These are phyloP conservation scores for Penicillium oxalicum DNA, from an alignment of 2,329 filamentous ascomycete genomes.

Conservation along the genomic window DNA sequence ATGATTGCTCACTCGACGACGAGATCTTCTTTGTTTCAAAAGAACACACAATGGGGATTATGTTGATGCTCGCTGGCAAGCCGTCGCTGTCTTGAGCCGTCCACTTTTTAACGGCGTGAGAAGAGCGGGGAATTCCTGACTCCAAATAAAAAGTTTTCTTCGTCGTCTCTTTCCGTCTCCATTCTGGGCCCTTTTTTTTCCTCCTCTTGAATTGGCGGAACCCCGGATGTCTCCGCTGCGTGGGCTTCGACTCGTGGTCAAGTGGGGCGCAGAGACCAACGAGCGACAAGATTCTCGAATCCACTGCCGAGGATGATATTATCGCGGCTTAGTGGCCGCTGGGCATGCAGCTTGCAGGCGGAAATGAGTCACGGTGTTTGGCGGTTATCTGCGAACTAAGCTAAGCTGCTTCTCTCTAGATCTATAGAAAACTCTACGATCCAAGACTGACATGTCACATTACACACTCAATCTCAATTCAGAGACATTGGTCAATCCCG, in stretches of 20 bases:
- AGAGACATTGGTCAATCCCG: too few species aligned
- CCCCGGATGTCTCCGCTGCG: slow-evolving; percentile 3
- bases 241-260: not conserved
- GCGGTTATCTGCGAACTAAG: too few species aligned
- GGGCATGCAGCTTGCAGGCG: not conserved
- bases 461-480: too few species aligned
- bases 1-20: slow-evolving; percentile 1
- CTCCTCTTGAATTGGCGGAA: not conserved
- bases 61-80: not conserved
- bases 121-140: too few species aligned
- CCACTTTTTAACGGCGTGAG: not conserved
- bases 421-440: too few species aligned
- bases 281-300: not conserved
- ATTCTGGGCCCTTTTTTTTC: too few species aligned
- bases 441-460: too few species aligned
- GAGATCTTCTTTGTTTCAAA: too few species aligned
- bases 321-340: not conserved
- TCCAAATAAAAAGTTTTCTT: slow-evolving; percentile 3
- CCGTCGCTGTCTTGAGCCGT: not conserved
- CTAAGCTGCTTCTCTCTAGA: too few species aligned
- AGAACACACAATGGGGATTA: not conserved
- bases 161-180: not conserved
- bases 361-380: not conserved
- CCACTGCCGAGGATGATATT: not conserved
- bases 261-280: not conserved